phyloP scores from a whole-genome alignment of 1,139 yeast species.

The Candida glucosophila region DNA sequence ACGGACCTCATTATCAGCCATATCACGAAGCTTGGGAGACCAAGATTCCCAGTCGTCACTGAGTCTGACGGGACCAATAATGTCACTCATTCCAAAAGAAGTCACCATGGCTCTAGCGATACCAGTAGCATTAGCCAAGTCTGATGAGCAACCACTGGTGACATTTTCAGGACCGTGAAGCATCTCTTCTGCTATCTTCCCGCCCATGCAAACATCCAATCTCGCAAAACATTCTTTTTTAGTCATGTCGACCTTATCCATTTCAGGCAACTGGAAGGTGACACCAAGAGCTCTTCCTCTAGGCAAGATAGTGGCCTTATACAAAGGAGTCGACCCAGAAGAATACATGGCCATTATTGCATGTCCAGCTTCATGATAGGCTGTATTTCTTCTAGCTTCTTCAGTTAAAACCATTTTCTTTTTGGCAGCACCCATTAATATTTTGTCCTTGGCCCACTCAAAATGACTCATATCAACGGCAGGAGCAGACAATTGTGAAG shows the following conservation, averaged over 20 bases:
- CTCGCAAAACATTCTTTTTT: conserved; percentile 84
- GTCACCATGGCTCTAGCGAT: conserved; percentile 97
- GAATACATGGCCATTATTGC: conserved; percentile 96
- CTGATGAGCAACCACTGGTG: conserved; percentile 91
- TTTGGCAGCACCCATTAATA: conserved; percentile 95
- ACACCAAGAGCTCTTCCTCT: conserved; percentile 95
- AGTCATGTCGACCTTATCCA: conserved; percentile 95
- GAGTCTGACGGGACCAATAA: conserved; percentile 84
- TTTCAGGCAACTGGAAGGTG: conserved; percentile 94
- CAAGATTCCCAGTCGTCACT: conserved; percentile 89
- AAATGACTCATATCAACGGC: conserved; percentile 86
- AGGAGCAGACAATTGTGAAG: conserved; percentile 86
- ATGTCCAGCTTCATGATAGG: conserved; percentile 98
- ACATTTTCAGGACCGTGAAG: conserved; percentile 87
- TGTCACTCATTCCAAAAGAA: conserved; percentile 91
- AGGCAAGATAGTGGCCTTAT: conserved; percentile 94
- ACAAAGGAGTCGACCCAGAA: conserved; percentile 91
- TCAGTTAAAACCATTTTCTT: conserved; percentile 96
- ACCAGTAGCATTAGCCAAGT: conserved; percentile 78
- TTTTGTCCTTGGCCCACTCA: conserved; percentile 99
- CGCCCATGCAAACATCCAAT: conserved; percentile 97
- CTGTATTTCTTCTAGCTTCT: conserved; percentile 87
- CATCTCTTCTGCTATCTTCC: conserved; percentile 93
- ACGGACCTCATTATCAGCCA: conserved; percentile 90
- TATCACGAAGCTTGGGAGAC: conserved; percentile 81